These are phyloP conservation scores for Tetradesmus lagerheimii DNA, from an alignment of 139 green algal genomes.

Conservation along the genomic window DNA sequence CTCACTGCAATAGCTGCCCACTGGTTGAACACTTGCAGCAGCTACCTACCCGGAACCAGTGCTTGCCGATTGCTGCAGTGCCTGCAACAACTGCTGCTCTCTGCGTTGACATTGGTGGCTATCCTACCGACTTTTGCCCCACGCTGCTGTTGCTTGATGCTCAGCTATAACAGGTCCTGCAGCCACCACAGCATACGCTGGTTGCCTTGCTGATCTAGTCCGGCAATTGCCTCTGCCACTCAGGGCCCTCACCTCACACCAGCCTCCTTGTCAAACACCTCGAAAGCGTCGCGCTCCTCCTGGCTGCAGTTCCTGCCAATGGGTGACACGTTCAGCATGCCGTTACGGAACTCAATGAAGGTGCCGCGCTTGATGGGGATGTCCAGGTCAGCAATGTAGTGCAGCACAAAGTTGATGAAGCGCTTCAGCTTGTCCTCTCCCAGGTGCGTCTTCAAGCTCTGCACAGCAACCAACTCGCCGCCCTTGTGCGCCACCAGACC, in stretches of 20 bases:
- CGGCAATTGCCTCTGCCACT: too few species aligned
- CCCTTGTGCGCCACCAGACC: constrained; percentile 96
- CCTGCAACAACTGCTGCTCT: too few species aligned
- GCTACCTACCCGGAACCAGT: too few species aligned
- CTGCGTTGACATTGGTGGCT: too few species aligned
- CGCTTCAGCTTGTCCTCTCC: constrained; percentile 90
- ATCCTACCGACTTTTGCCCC: too few species aligned
- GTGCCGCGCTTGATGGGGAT: constrained; percentile 99
- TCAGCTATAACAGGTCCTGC: too few species aligned
- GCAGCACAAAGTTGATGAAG: constrained; percentile 95
- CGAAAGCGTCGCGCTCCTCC: constrained; percentile 96
- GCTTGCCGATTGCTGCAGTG: too few species aligned
- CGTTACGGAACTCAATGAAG: constrained; percentile 99
- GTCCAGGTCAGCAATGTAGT: constrained; percentile 97
- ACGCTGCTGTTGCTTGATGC: too few species aligned
- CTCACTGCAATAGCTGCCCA: too few species aligned
- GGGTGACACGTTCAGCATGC: constrained; percentile 99
- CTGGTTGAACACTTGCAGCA: too few species aligned
- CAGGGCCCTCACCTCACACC: constrained; percentile 69
- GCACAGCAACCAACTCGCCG: constrained; percentile 76
- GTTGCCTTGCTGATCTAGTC: neutral
- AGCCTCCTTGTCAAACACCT: constrained; percentile 86
- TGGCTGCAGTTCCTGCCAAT: constrained; percentile 99
- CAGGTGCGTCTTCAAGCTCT: constrained; percentile 75
- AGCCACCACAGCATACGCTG: neutral